These are phyloP conservation scores for Rhamnella rubrinervis DNA, from an alignment of 331 rosid species.

Conservation along the genomic window DNA sequence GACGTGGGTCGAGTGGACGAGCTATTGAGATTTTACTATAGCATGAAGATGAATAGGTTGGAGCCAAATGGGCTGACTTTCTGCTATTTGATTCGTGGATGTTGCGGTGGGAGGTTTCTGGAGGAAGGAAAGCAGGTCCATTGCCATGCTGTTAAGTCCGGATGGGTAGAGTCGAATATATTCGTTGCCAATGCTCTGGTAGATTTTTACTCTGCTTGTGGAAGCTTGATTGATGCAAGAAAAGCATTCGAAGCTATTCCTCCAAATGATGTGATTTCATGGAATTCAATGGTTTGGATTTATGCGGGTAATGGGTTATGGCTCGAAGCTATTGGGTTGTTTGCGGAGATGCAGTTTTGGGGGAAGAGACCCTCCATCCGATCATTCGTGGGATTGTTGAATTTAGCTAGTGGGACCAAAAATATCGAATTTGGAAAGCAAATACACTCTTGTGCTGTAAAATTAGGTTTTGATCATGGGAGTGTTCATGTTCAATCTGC, in stretches of 20 bases:
- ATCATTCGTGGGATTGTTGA: slow-evolving; percentile 55
- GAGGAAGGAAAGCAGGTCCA: slow-evolving; percentile 68
- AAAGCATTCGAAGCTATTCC: slow-evolving; percentile 53
- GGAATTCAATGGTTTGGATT: slow-evolving; percentile 80
- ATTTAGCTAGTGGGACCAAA: slow-evolving; percentile 53
- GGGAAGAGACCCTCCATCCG: slow-evolving; percentile 74
- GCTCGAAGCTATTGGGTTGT: slow-evolving; percentile 44
- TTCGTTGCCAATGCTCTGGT: slow-evolving; percentile 81
- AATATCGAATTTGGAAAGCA: slow-evolving; percentile 56
- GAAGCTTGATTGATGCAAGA: slow-evolving; percentile 52
- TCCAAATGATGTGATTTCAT: slow-evolving; percentile 66
- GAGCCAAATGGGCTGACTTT: slow-evolving; percentile 70
- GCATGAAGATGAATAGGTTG: slow-evolving; percentile 59
- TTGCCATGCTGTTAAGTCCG: slow-evolving; percentile 49
- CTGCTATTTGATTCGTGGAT: slow-evolving; percentile 68
- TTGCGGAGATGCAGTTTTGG: slow-evolving; percentile 58
- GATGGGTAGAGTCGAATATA: slow-evolving; percentile 49
- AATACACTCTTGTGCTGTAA: slow-evolving; percentile 59
- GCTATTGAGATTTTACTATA: slow-evolving; percentile 28
- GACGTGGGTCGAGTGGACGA: slow-evolving; percentile 43
- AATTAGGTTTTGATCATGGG: slow-evolving; percentile 50
- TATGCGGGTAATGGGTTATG: slow-evolving; percentile 38
- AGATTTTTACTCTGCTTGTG: slow-evolving; percentile 80
- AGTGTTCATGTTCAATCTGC: slow-evolving; percentile 73
- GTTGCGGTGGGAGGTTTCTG: slow-evolving; percentile 41